These are phyloP conservation scores for Luffa acutangula DNA, from an alignment of 306 rosid genomes.

Conservation along the genomic window DNA sequence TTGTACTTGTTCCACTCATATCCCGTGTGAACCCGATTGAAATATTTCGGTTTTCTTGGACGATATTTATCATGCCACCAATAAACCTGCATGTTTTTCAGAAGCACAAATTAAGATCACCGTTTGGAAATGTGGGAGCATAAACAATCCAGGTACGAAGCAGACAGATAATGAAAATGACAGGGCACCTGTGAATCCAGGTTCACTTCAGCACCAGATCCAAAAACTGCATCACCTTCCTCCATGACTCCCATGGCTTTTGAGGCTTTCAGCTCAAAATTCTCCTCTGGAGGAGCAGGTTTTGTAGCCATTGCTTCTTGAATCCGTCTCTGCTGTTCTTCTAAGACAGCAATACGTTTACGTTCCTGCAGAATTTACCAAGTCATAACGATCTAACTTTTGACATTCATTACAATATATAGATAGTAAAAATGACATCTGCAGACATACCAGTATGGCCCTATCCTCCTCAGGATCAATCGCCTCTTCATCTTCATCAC, in stretches of 20 bases:
- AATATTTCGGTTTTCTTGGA: conserved; percentile 94
- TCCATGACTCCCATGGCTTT: conserved; percentile 94
- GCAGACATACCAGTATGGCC: conserved; percentile 45
- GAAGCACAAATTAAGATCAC: background rate
- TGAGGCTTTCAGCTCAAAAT: conserved; percentile 77
- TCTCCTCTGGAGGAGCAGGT: conserved; percentile 74
- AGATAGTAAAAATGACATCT: background rate
- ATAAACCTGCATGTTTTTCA: conserved; percentile 49
- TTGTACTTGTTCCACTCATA: conserved; percentile 98
- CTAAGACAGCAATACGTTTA: conserved; percentile 56
- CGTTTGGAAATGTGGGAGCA: background rate
- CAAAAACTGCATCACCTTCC: conserved; percentile 95
- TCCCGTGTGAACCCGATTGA: conserved; percentile 95
- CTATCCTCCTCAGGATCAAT: conserved; percentile 91
- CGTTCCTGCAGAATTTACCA: conserved; percentile 41
- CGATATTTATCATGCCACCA: conserved; percentile 99
- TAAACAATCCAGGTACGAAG: background rate
- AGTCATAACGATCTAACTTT: background rate
- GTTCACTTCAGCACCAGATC: conserved; percentile 83
- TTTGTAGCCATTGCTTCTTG: conserved; percentile 73
- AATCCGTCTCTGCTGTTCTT: conserved; percentile 71
- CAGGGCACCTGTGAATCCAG: conserved; percentile 76
- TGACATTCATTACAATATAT: background rate
- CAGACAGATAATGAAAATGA: background rate
- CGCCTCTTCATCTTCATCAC: conserved; percentile 79